These are phyloP conservation scores for Pseudogymnoascus sp. DNA, from an alignment of 2,329 filamentous ascomycete genomes.

Conservation along the genomic window DNA sequence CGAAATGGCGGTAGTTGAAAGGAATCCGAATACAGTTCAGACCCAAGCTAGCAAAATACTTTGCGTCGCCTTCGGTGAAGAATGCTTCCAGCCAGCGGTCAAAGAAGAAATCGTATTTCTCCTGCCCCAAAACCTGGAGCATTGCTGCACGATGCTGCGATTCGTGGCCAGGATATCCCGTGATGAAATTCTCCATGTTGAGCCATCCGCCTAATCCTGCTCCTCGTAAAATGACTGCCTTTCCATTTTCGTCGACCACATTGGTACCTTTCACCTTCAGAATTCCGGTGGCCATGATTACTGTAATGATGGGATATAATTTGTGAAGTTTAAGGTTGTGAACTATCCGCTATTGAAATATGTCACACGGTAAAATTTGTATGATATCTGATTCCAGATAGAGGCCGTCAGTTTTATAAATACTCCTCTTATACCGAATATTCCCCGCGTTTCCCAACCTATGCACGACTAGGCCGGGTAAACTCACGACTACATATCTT, in stretches of 20 bases:
- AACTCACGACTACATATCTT: background rate
- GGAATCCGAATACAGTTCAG: conserved; percentile 51
- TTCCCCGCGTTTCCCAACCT: conserved; percentile 3
- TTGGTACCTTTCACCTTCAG: conserved; percentile 30
- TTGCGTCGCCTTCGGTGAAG: conserved; percentile 49
- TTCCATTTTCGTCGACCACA: conserved; percentile 30
- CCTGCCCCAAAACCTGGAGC: conserved; percentile 42
- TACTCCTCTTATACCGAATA: background rate
- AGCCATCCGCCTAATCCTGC: conserved; percentile 37
- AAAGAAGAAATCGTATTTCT: conserved; percentile 52
- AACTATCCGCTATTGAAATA: background rate
- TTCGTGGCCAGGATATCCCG: conserved; percentile 52
- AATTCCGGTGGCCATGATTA: conserved; percentile 24
- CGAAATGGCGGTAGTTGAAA: conserved; percentile 50
- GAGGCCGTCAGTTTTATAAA: background rate
- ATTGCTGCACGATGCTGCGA: conserved; percentile 46
- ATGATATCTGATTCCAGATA: background rate
- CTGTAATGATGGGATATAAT: background rate
- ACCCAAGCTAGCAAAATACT: conserved; percentile 46
- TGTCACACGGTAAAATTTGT: background rate
- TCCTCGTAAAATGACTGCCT: conserved; percentile 33
- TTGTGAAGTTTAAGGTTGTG: background rate
- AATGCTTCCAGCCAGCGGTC: conserved; percentile 49
- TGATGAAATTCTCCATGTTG: conserved; percentile 55
- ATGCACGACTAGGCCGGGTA: conserved; percentile 1